These are phyloP conservation scores for Celoporthe dispersa DNA, from an alignment of 2,329 filamentous ascomycete genomes.

Conservation along the genomic window DNA sequence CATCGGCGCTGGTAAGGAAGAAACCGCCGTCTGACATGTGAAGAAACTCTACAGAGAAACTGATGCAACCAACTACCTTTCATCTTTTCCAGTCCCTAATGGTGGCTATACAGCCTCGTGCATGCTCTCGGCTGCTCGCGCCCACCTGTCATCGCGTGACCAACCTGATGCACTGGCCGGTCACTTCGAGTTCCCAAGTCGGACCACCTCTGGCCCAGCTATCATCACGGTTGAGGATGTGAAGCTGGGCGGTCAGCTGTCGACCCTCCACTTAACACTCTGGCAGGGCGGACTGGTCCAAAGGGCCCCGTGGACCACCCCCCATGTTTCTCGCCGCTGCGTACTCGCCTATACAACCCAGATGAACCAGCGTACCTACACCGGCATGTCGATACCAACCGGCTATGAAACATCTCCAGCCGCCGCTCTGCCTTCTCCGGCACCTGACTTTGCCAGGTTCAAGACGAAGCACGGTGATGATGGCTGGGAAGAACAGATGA, in stretches of 20 bases:
- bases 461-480: neutral
- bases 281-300: slow-evolving; percentile 44
- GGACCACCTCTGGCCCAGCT: slow-evolving; percentile 44
- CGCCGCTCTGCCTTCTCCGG: neutral
- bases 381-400: slow-evolving; percentile 34
- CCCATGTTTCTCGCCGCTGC: slow-evolving; percentile 36
- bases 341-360: slow-evolving; percentile 48
- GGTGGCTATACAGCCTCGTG: neutral
- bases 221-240: slow-evolving; percentile 45
- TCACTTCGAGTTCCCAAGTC: slow-evolving; percentile 48
- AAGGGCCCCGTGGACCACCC: slow-evolving; percentile 42
- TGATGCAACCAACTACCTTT: neutral
- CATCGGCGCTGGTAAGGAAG: neutral
- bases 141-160: slow-evolving; percentile 39
- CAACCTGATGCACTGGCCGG: slow-evolving; percentile 46
- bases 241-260: slow-evolving; percentile 47
- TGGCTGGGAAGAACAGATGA: slow-evolving; percentile 14
- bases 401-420: slow-evolving; percentile 8
- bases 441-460: slow-evolving; percentile 11
- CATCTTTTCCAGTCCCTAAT: neutral
- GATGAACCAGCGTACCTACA: slow-evolving; percentile 37
- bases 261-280: slow-evolving; percentile 48
- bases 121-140: slow-evolving; percentile 11
- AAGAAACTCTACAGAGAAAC: neutral
- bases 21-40: neutral